A percentile compares a stretch with the other conserved stretches of the same genome.
Evolutionary conservation across 495 filamentous ascomycete genomes (phyloP).

Genomic region (Neurospora intermedia): DNA sequence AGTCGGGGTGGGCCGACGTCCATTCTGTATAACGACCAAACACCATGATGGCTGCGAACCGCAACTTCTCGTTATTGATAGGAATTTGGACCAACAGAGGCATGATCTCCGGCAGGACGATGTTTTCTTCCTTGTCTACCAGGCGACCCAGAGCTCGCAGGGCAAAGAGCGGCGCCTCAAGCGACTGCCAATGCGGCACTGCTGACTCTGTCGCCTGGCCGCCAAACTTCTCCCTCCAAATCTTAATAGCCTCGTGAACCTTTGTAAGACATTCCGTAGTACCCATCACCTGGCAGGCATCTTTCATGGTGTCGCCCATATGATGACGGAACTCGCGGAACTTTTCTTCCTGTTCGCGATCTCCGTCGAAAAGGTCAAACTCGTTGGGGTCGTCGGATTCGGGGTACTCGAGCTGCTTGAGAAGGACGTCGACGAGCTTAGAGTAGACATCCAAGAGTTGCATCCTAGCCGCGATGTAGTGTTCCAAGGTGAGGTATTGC

Average conservation of each 20-base stretch:
- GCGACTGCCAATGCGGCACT: conserved; percentile 95
- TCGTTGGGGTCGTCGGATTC: conserved; percentile 60
- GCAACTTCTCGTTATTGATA: conserved; percentile 89
- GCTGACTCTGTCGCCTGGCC: conserved; percentile 54
- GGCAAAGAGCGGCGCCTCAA: conserved; percentile 91
- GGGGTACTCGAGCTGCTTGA: conserved; percentile 84
- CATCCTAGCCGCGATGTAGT: conserved; percentile 70
- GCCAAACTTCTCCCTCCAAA: conserved; percentile 77
- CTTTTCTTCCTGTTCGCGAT: conserved; percentile 91
- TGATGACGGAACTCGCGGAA: conserved; percentile 92
- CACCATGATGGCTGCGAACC: conserved; percentile 95
- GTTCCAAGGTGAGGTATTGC: conserved; percentile 83
- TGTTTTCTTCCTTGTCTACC: conserved; percentile 80
- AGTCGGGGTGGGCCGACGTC: conserved; percentile 89
- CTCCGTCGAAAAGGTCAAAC: conserved; percentile 84
- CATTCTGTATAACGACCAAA: conserved; percentile 95
- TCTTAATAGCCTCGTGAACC: conserved; percentile 69
- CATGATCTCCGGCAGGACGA: conserved; percentile 80
- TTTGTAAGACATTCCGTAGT: conserved; percentile 83
- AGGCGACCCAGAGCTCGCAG: conserved; percentile 96
- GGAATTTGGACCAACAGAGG: conserved; percentile 88
- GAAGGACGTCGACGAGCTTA: conserved; percentile 84
- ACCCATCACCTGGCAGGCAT: conserved; percentile 92
- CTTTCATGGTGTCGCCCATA: conserved; percentile 98
- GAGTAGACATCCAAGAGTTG: conserved; percentile 70